Evolutionary conservation across 2,329 filamentous ascomycete genomes (phyloP).

Genomic region (Microcyclospora pomicola): DNA sequence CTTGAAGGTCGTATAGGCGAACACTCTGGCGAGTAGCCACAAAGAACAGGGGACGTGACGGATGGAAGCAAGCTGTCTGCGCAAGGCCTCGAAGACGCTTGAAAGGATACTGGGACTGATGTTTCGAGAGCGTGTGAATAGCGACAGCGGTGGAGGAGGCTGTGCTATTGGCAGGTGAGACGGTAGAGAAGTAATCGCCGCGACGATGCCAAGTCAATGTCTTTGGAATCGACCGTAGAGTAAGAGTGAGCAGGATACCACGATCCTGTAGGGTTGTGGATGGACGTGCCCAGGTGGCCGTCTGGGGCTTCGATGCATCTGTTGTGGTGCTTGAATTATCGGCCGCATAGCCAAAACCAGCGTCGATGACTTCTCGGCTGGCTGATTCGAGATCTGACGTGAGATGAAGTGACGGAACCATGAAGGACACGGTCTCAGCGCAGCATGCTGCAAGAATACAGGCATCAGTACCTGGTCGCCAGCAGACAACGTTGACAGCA

Average conservation of each 20-base stretch:
- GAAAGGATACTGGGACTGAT: conserved; percentile 91
- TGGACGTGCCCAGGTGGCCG: conserved; percentile 74
- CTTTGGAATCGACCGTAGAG: conserved; percentile 56
- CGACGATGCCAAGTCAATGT: conserved; percentile 85
- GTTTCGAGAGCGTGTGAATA: conserved; percentile 90
- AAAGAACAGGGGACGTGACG: conserved; percentile 82
- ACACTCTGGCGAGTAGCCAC: conserved; percentile 90
- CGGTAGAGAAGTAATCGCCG: conserved; percentile 87
- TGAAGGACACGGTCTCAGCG: conserved; percentile 74
- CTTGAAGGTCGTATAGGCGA: conserved; percentile 83
- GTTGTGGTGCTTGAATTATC: conserved; percentile 41
- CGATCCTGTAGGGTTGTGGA: conserved; percentile 57
- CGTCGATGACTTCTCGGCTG: conserved; percentile 65
- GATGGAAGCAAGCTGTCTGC: conserved; percentile 89
- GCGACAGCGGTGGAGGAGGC: conserved; percentile 57
- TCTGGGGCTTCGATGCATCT: conserved; percentile 51
- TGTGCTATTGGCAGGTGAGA: conserved; percentile 60
- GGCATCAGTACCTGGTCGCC: conserved; percentile 72
- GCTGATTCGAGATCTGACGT: conserved; percentile 44
- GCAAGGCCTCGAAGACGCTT: conserved; percentile 60
- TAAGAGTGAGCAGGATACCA: conserved; percentile 67
- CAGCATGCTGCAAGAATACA: conserved; percentile 71
- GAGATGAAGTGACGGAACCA: conserved; percentile 41
- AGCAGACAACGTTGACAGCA: conserved; percentile 72
- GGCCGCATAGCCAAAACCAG: conserved; percentile 87